phyloP scores from a whole-genome alignment of 1,139 yeast species.

The Magnusiomyces clavatus region DNA sequence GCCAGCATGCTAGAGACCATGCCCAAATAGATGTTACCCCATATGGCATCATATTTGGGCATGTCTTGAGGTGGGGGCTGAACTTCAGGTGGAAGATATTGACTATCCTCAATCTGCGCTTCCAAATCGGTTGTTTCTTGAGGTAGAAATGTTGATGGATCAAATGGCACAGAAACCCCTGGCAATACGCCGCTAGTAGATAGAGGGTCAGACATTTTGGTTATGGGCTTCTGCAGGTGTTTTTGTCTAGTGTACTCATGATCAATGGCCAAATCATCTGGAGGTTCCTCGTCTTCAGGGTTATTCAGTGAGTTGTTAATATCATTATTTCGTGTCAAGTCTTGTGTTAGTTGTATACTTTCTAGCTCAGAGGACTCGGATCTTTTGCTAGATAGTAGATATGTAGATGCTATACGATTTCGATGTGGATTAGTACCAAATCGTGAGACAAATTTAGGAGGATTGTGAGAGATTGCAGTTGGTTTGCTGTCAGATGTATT shows the following conservation, averaged over 20 bases:
- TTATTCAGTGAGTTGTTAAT: conserved; percentile 6
- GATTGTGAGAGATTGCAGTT: too few species aligned
- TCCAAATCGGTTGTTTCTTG: conserved; percentile 8
- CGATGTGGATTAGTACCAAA: too few species aligned
- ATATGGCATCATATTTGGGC: conserved; percentile 24
- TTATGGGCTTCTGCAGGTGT: too few species aligned
- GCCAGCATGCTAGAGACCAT: conserved; percentile 29
- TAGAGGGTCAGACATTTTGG: not conserved
- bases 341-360: conserved; percentile 5
- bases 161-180: conserved; percentile 18
- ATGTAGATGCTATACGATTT: too few species aligned
- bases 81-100: conserved; percentile 18
- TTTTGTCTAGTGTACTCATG: too few species aligned
- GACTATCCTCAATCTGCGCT: conserved; percentile 2
- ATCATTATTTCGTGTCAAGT: not conserved
- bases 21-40: conserved; percentile 28
- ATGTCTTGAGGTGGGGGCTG: conserved; percentile 15
- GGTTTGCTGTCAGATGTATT: too few species aligned
- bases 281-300: conserved; percentile 22
- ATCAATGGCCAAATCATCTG: conserved; percentile 22
- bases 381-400: too few species aligned
- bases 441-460: too few species aligned
- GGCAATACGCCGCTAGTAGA: conserved; percentile 1
- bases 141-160: conserved; percentile 19
- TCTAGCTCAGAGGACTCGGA: not conserved